Percentiles rank a stretch among this genome's conserved stretches.
phyloP scores from a whole-genome alignment of 140 eudicot genomes.

The Anethum foeniculum region DNA sequence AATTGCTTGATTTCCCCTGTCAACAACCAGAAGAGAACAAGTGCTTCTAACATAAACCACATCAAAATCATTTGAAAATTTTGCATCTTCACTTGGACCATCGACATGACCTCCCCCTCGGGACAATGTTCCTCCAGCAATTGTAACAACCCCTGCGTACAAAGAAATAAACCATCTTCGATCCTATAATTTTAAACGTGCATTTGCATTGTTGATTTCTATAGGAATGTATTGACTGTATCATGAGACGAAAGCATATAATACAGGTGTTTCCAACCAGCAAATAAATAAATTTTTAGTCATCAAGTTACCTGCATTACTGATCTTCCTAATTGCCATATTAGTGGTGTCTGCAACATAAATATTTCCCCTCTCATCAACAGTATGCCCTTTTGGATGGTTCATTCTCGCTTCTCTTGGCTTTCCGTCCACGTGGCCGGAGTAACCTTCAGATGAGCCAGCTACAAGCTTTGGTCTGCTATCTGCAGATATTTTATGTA shows the following conservation, averaged over 20 bases:
- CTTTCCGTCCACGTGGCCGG: conserved; percentile 89
- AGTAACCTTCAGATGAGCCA: conserved; percentile 83
- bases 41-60: conserved; percentile 59
- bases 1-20: conserved; percentile 93
- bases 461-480: conserved; percentile 77
- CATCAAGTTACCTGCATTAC: conserved; percentile 47
- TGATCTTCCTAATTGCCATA: conserved; percentile 89
- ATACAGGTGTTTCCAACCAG: neutral
- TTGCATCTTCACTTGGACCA: conserved; percentile 91
- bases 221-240: neutral
- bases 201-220: neutral
- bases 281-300: neutral
- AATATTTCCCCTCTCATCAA: conserved; percentile 73
- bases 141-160: conserved; percentile 75
- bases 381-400: conserved; percentile 78
- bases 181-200: neutral
- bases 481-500: conserved; percentile 32
- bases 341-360: conserved; percentile 90
- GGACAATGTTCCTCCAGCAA: conserved; percentile 76
- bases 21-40: conserved; percentile 81
- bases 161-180: neutral
- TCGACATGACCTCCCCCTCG: conserved; percentile 75
- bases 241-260: neutral
- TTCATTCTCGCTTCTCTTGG: conserved; percentile 85
- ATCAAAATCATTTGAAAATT: conserved; percentile 86